A percentile compares a stretch with the other conserved stretches of the same genome.
phyloP scores from a whole-genome alignment of 129 eudicot species.

The Helichrysum umbraculigerum region DNA sequence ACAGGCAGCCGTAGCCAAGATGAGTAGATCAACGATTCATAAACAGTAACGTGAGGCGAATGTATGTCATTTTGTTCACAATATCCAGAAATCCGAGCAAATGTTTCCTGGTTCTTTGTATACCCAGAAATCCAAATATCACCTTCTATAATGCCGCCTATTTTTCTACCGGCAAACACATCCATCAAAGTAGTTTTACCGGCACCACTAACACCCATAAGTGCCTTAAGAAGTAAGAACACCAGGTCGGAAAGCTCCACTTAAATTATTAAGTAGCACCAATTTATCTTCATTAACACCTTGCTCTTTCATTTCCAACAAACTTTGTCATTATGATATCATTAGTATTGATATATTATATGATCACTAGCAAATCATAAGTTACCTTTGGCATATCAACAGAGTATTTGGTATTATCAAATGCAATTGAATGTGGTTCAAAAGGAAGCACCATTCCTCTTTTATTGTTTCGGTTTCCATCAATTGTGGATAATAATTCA shows the following conservation, averaged over 20 bases:
- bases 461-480: slow-evolving; percentile 28
- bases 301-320: slow-evolving; percentile 82
- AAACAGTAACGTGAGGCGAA: no score
- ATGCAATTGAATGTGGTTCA: slow-evolving; percentile 74
- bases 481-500: slow-evolving; percentile 29
- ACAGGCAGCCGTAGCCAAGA: slow-evolving; percentile 78
- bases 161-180: slow-evolving; percentile 86
- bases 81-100: slow-evolving; percentile 86
- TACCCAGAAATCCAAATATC: slow-evolving; percentile 67
- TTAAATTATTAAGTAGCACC: slow-evolving; percentile 66
- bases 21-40: slow-evolving; percentile 73
- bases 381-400: slow-evolving; percentile 88
- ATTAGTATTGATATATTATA: not conserved
- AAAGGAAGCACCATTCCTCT: slow-evolving; percentile 80
- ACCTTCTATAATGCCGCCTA: slow-evolving; percentile 80
- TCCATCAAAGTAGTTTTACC: slow-evolving; percentile 96
- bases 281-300: slow-evolving; percentile 64
- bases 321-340: not conserved
- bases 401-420: slow-evolving; percentile 65
- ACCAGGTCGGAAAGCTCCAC: slow-evolving; percentile 87
- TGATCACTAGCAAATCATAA: not conserved
- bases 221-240: slow-evolving; percentile 78
- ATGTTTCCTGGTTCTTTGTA: slow-evolving; percentile 80
- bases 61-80: slow-evolving; percentile 92
- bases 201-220: slow-evolving; percentile 97